Conservation (phyloP, 1,139 yeast species). For the Lodderomyces orthopsilosis region DNA sequence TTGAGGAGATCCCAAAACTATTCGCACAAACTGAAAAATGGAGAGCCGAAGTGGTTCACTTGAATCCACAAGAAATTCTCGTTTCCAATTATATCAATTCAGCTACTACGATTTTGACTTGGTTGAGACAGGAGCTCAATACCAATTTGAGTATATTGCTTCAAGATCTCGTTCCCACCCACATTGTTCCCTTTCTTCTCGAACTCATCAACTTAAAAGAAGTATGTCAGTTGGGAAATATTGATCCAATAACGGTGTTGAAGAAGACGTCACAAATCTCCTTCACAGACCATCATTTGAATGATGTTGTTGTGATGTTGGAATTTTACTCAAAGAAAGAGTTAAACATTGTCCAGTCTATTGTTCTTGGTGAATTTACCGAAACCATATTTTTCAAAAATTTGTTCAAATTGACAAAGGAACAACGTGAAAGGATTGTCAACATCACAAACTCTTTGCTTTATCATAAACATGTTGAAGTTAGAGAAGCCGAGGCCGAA, state of each 20-base stretch:
- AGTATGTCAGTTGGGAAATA: constrained; percentile 71
- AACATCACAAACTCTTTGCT: constrained; percentile 52
- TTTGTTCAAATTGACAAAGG: constrained; percentile 50
- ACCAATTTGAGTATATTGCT: constrained; percentile 43
- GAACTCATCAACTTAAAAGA: constrained; percentile 71
- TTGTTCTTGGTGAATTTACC: constrained; percentile 65
- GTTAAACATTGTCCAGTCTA: constrained; percentile 64
- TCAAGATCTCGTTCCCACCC: constrained; percentile 32
- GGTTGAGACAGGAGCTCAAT: constrained; percentile 41
- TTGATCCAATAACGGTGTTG: constrained; percentile 55
- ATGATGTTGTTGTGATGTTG: constrained; percentile 49
- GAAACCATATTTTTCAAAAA: constrained; percentile 77
- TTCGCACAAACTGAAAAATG: constrained; percentile 47
- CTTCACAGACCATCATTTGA: constrained; percentile 43
- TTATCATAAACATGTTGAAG: constrained; percentile 67
- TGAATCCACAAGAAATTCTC: constrained; percentile 45
- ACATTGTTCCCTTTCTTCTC: constrained; percentile 71
- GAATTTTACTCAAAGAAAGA: constrained; percentile 41
- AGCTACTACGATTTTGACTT: constrained; percentile 44
- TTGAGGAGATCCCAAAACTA: constrained; percentile 25
- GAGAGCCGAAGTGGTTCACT: constrained; percentile 32
- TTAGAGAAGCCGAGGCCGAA: constrained; percentile 71
- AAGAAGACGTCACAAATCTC: constrained; percentile 60
- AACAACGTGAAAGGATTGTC: constrained; percentile 53
- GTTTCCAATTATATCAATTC: constrained; percentile 47